phyloP scores from a whole-genome alignment of 208 protist species.

The Leishmania tarentolae region DNA sequence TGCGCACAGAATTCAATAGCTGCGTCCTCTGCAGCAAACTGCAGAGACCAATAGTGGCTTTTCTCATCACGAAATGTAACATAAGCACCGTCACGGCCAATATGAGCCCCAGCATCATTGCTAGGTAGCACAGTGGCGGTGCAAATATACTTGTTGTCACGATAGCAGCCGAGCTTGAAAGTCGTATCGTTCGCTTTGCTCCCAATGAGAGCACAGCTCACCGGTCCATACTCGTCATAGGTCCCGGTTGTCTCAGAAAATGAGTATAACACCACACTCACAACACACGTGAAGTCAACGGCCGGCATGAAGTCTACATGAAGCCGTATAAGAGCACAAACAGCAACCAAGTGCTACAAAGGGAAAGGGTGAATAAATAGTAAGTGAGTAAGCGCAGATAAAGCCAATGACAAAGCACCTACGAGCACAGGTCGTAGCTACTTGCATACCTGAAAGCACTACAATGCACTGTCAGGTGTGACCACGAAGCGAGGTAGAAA shows the following conservation, averaged over 20 bases:
- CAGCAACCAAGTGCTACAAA: not conserved
- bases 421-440: not conserved
- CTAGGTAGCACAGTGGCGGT: constrained; percentile 59
- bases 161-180: constrained; percentile 83
- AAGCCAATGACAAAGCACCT: not conserved
- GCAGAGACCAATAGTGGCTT: constrained; percentile 63
- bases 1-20: constrained; percentile 63
- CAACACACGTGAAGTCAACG: constrained; percentile 53
- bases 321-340: not conserved
- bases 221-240: constrained; percentile 60
- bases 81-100: constrained; percentile 61
- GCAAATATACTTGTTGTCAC: constrained; percentile 74
- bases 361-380: not conserved
- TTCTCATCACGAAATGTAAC: constrained; percentile 76
- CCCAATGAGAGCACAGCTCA: constrained; percentile 66
- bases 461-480: not conserved
- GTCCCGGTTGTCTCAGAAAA: constrained; percentile 42
- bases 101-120: constrained; percentile 66
- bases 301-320: constrained; percentile 4
- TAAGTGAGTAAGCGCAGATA: not conserved
- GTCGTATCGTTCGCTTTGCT: constrained; percentile 33
- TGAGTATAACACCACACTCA: constrained; percentile 50
- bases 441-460: not conserved
- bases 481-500: constrained; percentile 2
- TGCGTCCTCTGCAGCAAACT: constrained; percentile 46